Evolutionary conservation across 2,329 filamentous ascomycete genomes (phyloP), one percentile per base, ranked within the genome.

Genomic region (Hypocreales sp.): DNA sequence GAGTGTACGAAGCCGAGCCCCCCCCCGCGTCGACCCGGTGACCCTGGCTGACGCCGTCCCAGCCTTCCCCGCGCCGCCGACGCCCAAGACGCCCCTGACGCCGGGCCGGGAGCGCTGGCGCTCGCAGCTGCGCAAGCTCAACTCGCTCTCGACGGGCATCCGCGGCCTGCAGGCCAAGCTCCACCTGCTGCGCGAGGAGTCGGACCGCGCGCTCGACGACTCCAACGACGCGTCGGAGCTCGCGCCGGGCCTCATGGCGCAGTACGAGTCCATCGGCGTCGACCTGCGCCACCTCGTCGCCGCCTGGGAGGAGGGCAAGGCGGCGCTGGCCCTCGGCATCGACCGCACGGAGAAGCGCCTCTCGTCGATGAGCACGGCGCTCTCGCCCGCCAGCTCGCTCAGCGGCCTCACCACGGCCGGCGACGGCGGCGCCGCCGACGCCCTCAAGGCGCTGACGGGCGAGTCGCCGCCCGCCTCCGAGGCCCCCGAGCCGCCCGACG

Each of bases 131-230:
- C 77, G 83, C 33, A 87, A 92, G 46, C 70, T 98, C 22, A 83
- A 81, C 44, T 80, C 79, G 1, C 64, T 98, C 19, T 93, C 84
- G 1, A 81, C 84, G 30, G 86, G 84, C 11, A 92, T 95, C 34
- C 76, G 86, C 16, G 81, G 82, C 8, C 64, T 98, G 26, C 87
- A 95, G 52, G 90, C 90, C 20, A 98, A 95, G 51, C 73, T 98
- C 58, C 84, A 92, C 33, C 64, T 98, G 7, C 58, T 95, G 29
- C 74, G 83, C 26, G 90, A 98, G 49, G 84, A 94, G 50, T 92
- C 84, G 0, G 82, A 81, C 44, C 71, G 71, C 33, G 73, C 73
- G 23, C 55, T 93, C 16, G 80, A 92, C 42, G 73, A 78, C 40
- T 73, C 79, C 20, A 63, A 65, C 32, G 72, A 77, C 39, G 71